Conservation (phyloP, 768 basidiomycete species). For the Russula ochroleuca region DNA sequence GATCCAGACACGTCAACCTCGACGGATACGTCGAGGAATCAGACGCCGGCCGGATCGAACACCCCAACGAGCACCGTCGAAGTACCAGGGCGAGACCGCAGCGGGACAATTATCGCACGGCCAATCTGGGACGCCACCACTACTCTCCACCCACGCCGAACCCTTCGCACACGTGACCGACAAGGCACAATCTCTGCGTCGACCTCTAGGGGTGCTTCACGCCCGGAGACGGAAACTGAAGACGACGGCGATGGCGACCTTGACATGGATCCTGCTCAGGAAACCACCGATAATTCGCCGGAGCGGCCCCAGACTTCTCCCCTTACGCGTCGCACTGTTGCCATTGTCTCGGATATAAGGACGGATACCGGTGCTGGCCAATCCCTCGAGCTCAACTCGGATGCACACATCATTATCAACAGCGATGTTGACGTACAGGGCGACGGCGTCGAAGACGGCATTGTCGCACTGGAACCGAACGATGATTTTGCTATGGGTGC, state of each 20-base stretch:
- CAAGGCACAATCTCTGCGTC: slow-evolving; percentile 28
- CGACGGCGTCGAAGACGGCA: slow-evolving; percentile 66
- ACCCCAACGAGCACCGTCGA: slow-evolving; percentile 61
- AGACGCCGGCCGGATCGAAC: slow-evolving; percentile 54
- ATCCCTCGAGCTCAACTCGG: slow-evolving; percentile 41
- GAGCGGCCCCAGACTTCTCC: slow-evolving; percentile 32
- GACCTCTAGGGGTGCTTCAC: slow-evolving; percentile 42
- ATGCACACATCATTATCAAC: slow-evolving; percentile 52
- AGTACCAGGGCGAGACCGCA: slow-evolving; percentile 62
- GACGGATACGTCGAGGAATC: slow-evolving; percentile 54
- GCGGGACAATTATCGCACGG: slow-evolving; percentile 69
- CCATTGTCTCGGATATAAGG: slow-evolving; percentile 43
- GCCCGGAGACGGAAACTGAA: slow-evolving; percentile 74
- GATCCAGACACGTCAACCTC: slow-evolving; percentile 62
- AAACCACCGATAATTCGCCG: slow-evolving; percentile 29
- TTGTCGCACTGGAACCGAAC: slow-evolving; percentile 73
- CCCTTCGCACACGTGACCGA: slow-evolving; percentile 32
- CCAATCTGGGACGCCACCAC: slow-evolving; percentile 49
- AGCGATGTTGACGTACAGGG: slow-evolving; percentile 42
- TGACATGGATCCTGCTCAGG: slow-evolving; percentile 40
- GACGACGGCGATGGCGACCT: slow-evolving; percentile 66
- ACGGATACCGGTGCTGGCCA: slow-evolving; percentile 32
- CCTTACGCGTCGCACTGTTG: slow-evolving; percentile 42
- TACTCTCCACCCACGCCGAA: slow-evolving; percentile 30
- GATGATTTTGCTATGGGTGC: slow-evolving; percentile 90